Percentiles rank a stretch among this genome's conserved stretches.
Conservation (phyloP, 2,329 filamentous ascomycete species). For the Sporothrix humicola region DNA sequence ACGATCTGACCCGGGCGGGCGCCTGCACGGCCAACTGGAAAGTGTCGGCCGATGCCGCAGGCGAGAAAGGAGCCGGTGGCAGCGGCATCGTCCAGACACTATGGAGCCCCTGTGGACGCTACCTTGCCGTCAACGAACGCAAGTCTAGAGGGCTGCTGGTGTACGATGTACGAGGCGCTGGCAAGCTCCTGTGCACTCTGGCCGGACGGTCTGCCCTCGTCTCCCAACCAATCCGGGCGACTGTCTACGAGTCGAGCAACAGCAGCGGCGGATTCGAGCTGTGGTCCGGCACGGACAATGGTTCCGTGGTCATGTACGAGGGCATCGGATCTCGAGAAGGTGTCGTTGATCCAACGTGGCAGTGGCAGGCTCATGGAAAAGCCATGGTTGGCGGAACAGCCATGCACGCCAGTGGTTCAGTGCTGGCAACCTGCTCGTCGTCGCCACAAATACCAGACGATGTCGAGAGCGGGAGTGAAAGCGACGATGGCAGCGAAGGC, state of each 20-base stretch:
- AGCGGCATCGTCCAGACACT: slow-evolving; percentile 65
- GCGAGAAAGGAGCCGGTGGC: slow-evolving; percentile 46
- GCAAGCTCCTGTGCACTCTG: slow-evolving; percentile 61
- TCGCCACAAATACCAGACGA: slow-evolving; percentile 48
- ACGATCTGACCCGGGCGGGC: slow-evolving; percentile 63
- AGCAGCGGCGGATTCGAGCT: slow-evolving; percentile 59
- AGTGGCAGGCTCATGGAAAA: slow-evolving; percentile 55
- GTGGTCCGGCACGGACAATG: slow-evolving; percentile 64
- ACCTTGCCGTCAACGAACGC: slow-evolving; percentile 67
- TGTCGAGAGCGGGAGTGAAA: slow-evolving; percentile 36
- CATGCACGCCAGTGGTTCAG: slow-evolving; percentile 61
- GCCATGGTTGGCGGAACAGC: slow-evolving; percentile 55
- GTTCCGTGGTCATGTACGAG: slow-evolving; percentile 64
- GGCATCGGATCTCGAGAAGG: slow-evolving; percentile 57
- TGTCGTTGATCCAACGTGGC: slow-evolving; percentile 53
- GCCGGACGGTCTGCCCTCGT: slow-evolving; percentile 56
- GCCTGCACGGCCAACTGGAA: slow-evolving; percentile 64
- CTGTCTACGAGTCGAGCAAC: slow-evolving; percentile 53
- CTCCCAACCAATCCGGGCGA: slow-evolving; percentile 62
- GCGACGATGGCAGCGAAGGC: slow-evolving; percentile 5
- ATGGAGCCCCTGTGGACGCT: slow-evolving; percentile 69
- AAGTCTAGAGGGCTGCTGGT: slow-evolving; percentile 61
- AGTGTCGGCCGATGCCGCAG: slow-evolving; percentile 60
- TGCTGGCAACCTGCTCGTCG: slow-evolving; percentile 62
- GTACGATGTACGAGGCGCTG: slow-evolving; percentile 67